Evolutionary conservation across 75 land plant genomes (phyloP), one percentile per base, ranked within the genome.

Genomic region (Chamaecyparis obtusa): DNA sequence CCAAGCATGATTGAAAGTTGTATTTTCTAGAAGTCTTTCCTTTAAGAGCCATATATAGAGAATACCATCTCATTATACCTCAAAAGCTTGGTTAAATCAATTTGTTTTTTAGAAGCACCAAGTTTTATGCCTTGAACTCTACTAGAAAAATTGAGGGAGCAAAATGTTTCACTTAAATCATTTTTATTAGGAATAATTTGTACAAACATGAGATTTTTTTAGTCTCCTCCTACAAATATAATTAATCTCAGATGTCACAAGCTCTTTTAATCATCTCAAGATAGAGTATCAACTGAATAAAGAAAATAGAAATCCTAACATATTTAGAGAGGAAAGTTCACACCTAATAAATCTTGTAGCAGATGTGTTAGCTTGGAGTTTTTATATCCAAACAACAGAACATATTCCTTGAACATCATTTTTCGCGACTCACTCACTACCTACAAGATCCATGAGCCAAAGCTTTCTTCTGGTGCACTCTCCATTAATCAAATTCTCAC

Each of bases 281-380:
- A 39, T 19, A 2, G 43, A 79, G 46, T 21, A 19, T 8, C 82
- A 21, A 21, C 48, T 9, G 83, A 80, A 80, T 43, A 11, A 44
- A 80, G 3, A 43, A 80, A 24, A 9, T 27, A 24, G 11, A 41
- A 27, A 79, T 43, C 17, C 44, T 21, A 15, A 21, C 1, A 9
- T 10, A 44, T 27, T 6, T 44, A 75, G 13, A 32, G 76, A 81
- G 55, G 55, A 39, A 46, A 83, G 81, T 48, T 3, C 35, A 56
- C 91, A 97, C 99, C 97, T 87, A 98, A 85, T 33, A 99, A 98
- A 89, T 98, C 99, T 93, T 98, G 99, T 80, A 98, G 93, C 88
- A 98, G 90, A 88, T 98, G 99, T 3, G 99, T 98, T 19, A 98
- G 93, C 88, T 98, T 98, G 30, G 99, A 98, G 87, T 98, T 98